Evolutionary conservation across 2,329 filamentous ascomycete species (phyloP).

Genomic region (Westerdykella sp.): DNA sequence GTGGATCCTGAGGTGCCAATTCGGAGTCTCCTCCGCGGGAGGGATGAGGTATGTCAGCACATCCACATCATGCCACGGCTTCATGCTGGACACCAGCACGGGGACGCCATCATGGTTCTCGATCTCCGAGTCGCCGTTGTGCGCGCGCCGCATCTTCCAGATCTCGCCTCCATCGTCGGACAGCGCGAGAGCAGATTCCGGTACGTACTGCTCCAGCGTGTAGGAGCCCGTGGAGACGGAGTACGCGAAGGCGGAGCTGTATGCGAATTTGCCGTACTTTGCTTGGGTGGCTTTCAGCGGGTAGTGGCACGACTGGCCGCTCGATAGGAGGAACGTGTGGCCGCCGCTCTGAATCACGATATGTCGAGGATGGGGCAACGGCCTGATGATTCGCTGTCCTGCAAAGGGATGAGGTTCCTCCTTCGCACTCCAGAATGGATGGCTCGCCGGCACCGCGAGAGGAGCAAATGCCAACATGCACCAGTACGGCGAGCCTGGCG

Average conservation of each 20-base stretch:
- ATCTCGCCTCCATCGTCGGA: slow-evolving; percentile 72
- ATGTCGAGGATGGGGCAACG: slow-evolving; percentile 63
- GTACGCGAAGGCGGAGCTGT: slow-evolving; percentile 70
- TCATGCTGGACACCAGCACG: slow-evolving; percentile 64
- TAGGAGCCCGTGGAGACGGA: slow-evolving; percentile 71
- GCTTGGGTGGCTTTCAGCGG: slow-evolving; percentile 75
- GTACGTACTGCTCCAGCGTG: slow-evolving; percentile 68
- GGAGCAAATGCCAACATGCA: slow-evolving; percentile 72
- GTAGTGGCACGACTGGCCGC: slow-evolving; percentile 75
- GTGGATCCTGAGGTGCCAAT: slow-evolving; percentile 64
- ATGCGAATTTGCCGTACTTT: slow-evolving; percentile 75
- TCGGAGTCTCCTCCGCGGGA: slow-evolving; percentile 49
- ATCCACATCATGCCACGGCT: slow-evolving; percentile 62
- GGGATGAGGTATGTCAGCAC: slow-evolving; percentile 62
- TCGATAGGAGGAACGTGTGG: slow-evolving; percentile 65
- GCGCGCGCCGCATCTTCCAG: slow-evolving; percentile 69
- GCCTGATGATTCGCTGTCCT: slow-evolving; percentile 53
- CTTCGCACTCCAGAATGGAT: slow-evolving; percentile 67
- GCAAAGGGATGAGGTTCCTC: slow-evolving; percentile 57
- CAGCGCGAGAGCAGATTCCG: slow-evolving; percentile 68
- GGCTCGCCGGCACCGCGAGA: slow-evolving; percentile 60
- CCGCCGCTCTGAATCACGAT: slow-evolving; percentile 66
- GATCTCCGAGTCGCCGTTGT: slow-evolving; percentile 55
- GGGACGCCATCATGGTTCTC: slow-evolving; percentile 49
- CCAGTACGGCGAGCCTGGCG: slow-evolving; percentile 68